Percentiles rank a stretch among this genome's conserved stretches.
Conservation (phyloP, 768 basidiomycete genomes). For the Leccinum pellstonianum region DNA sequence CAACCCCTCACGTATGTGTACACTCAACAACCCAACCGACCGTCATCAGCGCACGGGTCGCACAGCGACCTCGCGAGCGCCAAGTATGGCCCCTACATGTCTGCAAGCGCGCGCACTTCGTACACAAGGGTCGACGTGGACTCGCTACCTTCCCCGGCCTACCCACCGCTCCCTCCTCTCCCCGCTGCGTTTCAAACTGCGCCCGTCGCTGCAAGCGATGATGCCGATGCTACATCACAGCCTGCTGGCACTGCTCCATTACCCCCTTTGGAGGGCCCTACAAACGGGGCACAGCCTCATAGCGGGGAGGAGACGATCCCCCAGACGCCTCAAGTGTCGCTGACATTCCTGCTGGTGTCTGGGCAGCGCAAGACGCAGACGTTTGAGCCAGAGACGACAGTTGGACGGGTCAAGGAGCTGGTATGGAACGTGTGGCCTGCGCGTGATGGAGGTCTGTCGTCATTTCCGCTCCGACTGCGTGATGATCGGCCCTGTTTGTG, state of each 20-base stretch:
- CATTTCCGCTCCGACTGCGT: slow-evolving; percentile 10
- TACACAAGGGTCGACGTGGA: slow-evolving; percentile 50
- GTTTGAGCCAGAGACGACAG: slow-evolving; percentile 72
- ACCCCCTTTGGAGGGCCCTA: not conserved
- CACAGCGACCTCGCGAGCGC: slow-evolving; percentile 3
- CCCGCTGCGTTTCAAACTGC: slow-evolving; percentile 12
- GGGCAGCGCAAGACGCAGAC: slow-evolving; percentile 67
- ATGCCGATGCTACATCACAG: not conserved
- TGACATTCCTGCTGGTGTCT: slow-evolving; percentile 74
- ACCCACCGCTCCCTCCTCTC: slow-evolving; percentile 27
- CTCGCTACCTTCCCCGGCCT: slow-evolving; percentile 18
- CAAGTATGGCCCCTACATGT: slow-evolving; percentile 26
- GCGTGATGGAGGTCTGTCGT: slow-evolving; percentile 43
- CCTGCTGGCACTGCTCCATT: slow-evolving; percentile 1
- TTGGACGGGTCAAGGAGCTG: slow-evolving; percentile 79
- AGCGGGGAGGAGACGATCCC: slow-evolving; percentile 37
- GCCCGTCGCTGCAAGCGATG: not conserved
- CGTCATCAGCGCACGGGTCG: slow-evolving; percentile 17
- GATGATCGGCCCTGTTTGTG: slow-evolving; percentile 13
- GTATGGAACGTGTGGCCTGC: slow-evolving; percentile 80
- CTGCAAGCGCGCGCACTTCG: slow-evolving; percentile 51
- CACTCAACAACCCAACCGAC: slow-evolving; percentile 17
- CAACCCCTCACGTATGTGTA: slow-evolving; percentile 10
- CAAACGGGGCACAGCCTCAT: slow-evolving; percentile 5
- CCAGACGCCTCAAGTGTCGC: slow-evolving; percentile 58